Percentiles rank a stretch among this genome's conserved stretches.
phyloP scores from a whole-genome alignment of 176 grass and related monocot species.

The Zoysia pacifica region DNA sequence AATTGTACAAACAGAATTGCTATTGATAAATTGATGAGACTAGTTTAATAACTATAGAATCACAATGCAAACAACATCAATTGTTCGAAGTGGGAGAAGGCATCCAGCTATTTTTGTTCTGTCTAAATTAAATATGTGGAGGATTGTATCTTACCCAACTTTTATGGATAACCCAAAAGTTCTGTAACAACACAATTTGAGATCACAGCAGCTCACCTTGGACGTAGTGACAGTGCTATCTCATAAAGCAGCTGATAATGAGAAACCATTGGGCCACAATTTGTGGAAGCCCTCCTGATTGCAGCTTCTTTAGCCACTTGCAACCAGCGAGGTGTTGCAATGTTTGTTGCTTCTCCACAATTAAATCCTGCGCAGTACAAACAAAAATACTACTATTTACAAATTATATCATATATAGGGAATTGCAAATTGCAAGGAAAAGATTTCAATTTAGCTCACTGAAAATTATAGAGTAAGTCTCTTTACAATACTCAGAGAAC shows the following conservation, averaged over 20 bases:
- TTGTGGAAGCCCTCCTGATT: conserved; percentile 98
- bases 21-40: conserved; percentile 15
- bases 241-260: conserved; percentile 99
- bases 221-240: conserved; percentile 75
- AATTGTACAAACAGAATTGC: conserved; percentile 29
- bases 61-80: conserved; percentile 13
- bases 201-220: conserved; percentile 57
- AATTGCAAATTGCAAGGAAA: conserved; percentile 24
- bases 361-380: conserved; percentile 72
- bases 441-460: conserved; percentile 18
- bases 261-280: conserved; percentile 95
- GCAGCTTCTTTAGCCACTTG: conserved; percentile 97
- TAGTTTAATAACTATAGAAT: conserved; percentile 25
- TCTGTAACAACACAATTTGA: conserved; percentile 13
- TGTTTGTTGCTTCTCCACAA: conserved; percentile 97
- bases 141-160: conserved; percentile 5
- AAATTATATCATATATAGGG: conserved; percentile 26
- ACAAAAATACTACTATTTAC: background rate
- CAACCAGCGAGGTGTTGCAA: conserved; percentile 95
- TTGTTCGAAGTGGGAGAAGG: conserved; percentile 6
- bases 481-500: conserved; percentile 30
- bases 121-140: conserved; percentile 11
- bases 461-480: conserved; percentile 15
- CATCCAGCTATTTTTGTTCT: conserved; percentile 15
- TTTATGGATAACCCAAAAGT: conserved; percentile 14